Percentiles rank a stretch among this genome's conserved stretches.
These are phyloP conservation scores for Xylariaceae sp. DNA, from an alignment of 2,329 filamentous ascomycete genomes.

Conservation along the genomic window DNA sequence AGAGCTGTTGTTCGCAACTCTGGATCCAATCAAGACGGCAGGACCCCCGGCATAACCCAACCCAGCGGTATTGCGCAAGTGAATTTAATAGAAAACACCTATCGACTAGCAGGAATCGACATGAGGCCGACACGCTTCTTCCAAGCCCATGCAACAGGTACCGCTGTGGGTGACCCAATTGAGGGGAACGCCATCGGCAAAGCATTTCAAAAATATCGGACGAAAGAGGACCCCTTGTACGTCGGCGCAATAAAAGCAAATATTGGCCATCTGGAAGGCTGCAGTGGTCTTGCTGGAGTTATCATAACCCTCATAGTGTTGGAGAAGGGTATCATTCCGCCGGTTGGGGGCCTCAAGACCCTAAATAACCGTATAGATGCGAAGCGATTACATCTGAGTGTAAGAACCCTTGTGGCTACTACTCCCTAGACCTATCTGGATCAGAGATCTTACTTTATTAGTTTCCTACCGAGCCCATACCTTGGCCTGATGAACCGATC, in stretches of 20 bases:
- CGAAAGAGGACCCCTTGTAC: constrained; percentile 7
- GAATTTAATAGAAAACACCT: constrained; percentile 26
- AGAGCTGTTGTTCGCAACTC: constrained; percentile 30
- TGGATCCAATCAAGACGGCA: constrained; percentile 21
- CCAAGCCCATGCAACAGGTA: constrained; percentile 25
- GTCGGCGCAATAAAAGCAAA: constrained; percentile 9
- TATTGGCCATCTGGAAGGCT: constrained; percentile 12
- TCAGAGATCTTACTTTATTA: too few species aligned
- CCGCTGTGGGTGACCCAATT: constrained; percentile 13
- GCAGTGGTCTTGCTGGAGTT: constrained; percentile 18
- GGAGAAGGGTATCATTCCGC: constrained; percentile 12
- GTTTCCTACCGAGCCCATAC: too few species aligned
- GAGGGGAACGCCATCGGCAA: constrained; percentile 11
- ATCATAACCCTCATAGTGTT: constrained; percentile 19
- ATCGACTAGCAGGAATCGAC: constrained; percentile 15
- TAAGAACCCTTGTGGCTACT: too few species aligned
- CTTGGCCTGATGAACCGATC: too few species aligned
- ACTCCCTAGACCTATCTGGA: too few species aligned
- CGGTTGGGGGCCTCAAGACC: too few species aligned
- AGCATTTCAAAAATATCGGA: constrained; percentile 5
- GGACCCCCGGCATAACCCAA: constrained; percentile 19
- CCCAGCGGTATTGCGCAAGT: constrained; percentile 25
- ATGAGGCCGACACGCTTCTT: constrained; percentile 16
- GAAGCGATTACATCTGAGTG: too few species aligned
- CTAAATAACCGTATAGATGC: too few species aligned